A percentile compares a stretch with the other conserved stretches of the same genome.
phyloP scores from a whole-genome alignment of 306 rosid species.

The Vigna reflexopilosa region DNA sequence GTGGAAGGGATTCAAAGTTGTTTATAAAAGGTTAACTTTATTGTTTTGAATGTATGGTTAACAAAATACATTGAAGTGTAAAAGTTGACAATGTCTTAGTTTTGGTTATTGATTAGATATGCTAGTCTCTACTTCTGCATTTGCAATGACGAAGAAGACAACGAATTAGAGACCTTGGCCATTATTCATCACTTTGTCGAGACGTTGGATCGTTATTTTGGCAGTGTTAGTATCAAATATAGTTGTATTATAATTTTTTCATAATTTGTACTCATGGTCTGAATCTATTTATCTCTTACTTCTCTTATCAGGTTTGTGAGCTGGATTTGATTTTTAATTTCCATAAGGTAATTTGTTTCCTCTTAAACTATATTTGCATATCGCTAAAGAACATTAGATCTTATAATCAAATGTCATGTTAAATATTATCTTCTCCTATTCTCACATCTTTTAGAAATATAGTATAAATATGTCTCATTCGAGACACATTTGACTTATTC shows the following conservation, averaged over 20 bases:
- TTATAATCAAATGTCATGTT: too few relatives aligned
- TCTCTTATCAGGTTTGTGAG: constrained; percentile 68
- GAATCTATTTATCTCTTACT: constrained; percentile 17
- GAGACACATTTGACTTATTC: too few relatives aligned
- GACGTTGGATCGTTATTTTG: constrained; percentile 88
- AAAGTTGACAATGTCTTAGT: background rate
- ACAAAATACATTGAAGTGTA: background rate
- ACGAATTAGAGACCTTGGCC: constrained; percentile 86
- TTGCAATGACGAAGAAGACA: constrained; percentile 83
- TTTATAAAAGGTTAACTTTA: constrained; percentile 71
- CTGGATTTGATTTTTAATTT: constrained; percentile 85
- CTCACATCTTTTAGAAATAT: too few relatives aligned
- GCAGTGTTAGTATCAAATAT: constrained; percentile 66
- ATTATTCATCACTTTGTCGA: constrained; percentile 91
- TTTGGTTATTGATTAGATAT: constrained; percentile 61
- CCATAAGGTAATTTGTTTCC: constrained; percentile 65
- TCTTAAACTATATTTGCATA: background rate
- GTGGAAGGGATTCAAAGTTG: constrained; percentile 93
- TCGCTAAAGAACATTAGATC: too few relatives aligned
- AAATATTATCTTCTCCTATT: too few relatives aligned
- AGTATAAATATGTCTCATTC: too few relatives aligned
- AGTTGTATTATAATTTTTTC: background rate
- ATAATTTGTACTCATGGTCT: background rate
- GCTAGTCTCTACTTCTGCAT: constrained; percentile 93
- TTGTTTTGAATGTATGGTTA: background rate